A percentile compares a stretch with the other conserved stretches of the same genome.
Evolutionary conservation across 352 stramenopile genomes (phyloP).

Genomic region (Blastocystis sp.): DNA sequence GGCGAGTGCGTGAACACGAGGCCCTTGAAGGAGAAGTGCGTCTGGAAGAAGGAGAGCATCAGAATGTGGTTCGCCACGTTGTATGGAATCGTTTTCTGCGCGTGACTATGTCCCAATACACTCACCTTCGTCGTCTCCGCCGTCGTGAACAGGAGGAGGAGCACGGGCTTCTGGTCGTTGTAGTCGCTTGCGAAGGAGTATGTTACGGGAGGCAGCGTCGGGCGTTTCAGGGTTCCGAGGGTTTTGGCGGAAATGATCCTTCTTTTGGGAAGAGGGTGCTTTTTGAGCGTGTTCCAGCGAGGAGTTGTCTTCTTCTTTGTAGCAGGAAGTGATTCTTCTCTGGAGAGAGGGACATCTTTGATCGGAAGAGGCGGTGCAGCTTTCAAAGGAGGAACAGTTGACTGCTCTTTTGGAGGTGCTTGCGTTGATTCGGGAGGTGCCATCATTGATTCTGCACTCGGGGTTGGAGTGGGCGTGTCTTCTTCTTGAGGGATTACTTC

Average conservation of each 20-base stretch:
- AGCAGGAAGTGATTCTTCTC: background rate
- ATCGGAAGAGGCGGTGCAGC: too few species aligned
- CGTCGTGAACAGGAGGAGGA: background rate
- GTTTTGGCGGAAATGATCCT: background rate
- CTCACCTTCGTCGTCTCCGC: background rate
- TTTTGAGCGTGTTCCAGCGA: background rate
- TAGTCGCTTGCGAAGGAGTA: constrained; percentile 1
- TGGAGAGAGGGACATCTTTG: too few species aligned
- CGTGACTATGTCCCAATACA: background rate
- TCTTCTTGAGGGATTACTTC: background rate
- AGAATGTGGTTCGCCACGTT: constrained; percentile 45
- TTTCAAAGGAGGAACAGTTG: too few species aligned
- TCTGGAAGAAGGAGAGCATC: constrained; percentile 50
- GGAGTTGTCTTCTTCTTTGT: background rate
- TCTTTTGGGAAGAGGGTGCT: background rate
- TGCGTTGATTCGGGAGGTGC: too few species aligned
- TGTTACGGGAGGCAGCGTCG: background rate
- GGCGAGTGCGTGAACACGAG: constrained; percentile 32
- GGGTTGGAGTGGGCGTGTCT: background rate
- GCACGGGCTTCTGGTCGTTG: background rate
- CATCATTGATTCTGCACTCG: too few species aligned
- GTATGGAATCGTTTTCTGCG: constrained; percentile 4
- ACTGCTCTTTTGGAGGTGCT: too few species aligned
- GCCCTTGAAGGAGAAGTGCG: constrained; percentile 6
- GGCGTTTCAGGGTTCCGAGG: background rate